Percentiles rank a stretch among this genome's conserved stretches.
These are phyloP conservation scores for Spergularia bocconei DNA, from an alignment of 148 eudicot species.

Conservation along the genomic window DNA sequence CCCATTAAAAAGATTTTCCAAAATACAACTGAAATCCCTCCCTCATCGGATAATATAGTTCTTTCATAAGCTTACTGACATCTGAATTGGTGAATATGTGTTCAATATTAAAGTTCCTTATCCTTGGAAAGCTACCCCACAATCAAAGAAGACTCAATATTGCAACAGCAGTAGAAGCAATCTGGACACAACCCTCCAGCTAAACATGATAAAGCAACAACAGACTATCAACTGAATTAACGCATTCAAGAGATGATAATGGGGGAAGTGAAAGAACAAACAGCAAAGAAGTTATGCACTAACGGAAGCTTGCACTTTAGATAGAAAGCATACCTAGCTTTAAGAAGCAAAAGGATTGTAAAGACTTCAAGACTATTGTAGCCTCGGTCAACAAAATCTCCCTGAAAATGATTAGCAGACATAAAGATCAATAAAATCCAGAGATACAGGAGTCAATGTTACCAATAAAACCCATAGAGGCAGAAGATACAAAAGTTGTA, in stretches of 20 bases:
- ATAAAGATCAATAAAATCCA: constrained; percentile 12
- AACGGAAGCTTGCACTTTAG: constrained; percentile 2
- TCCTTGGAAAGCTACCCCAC: background rate
- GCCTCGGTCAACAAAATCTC: constrained; percentile 98
- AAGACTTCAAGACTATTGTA: constrained; percentile 98
- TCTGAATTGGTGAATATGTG: background rate
- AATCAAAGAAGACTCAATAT: background rate
- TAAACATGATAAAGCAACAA: too few relatives aligned
- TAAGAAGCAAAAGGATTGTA: constrained; percentile 95
- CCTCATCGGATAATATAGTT: background rate
- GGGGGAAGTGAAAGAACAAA: background rate
- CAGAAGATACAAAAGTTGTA: constrained; percentile 26
- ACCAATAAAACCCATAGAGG: constrained; percentile 1
- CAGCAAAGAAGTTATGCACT: background rate
- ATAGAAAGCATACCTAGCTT: constrained; percentile 74
- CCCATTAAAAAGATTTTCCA: background rate
- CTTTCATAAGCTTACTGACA: background rate
- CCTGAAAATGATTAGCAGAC: constrained; percentile 48
- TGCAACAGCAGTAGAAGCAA: background rate
- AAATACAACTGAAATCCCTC: background rate
- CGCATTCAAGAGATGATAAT: background rate
- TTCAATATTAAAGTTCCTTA: background rate
- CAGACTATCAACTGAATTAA: too few relatives aligned
- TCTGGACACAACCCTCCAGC: background rate
- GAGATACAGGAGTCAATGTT: background rate